A percentile compares a stretch with the other conserved stretches of the same genome.
Evolutionary conservation across 495 filamentous ascomycete genomes (phyloP).

Genomic region (Halenospora varia): DNA sequence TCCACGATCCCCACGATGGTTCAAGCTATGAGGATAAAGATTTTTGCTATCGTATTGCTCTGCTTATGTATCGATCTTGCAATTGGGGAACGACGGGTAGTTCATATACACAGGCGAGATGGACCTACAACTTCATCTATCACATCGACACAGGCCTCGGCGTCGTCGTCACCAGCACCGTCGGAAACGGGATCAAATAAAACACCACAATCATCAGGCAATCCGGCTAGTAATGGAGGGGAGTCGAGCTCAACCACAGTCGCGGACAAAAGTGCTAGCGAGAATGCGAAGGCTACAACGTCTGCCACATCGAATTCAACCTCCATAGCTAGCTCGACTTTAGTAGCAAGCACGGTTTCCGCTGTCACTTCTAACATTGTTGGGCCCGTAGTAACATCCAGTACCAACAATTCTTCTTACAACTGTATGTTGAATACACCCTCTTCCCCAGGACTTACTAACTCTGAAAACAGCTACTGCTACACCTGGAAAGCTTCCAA

Average conservation of each 20-base stretch:
- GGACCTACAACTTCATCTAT: slow-evolving; percentile 11
- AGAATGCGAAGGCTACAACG: background rate
- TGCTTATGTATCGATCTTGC: slow-evolving; percentile 22
- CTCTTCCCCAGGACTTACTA: background rate
- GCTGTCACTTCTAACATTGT: slow-evolving; percentile 16
- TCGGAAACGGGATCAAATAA: background rate
- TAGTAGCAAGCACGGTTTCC: slow-evolving; percentile 4
- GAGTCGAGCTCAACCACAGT: slow-evolving; percentile 1
- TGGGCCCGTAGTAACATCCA: slow-evolving; percentile 11
- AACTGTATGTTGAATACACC: slow-evolving; percentile 16
- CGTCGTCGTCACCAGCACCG: background rate
- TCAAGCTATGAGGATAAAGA: slow-evolving; percentile 8
- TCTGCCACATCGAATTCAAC: background rate
- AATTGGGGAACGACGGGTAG: slow-evolving; percentile 7
- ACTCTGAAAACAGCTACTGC: slow-evolving; percentile 31
- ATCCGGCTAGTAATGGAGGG: slow-evolving; percentile 5
- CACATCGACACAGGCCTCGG: background rate
- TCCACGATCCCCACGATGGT: slow-evolving; percentile 12
- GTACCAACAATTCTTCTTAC: slow-evolving; percentile 10
- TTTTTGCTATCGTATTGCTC: slow-evolving; percentile 14
- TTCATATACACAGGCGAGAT: slow-evolving; percentile 14
- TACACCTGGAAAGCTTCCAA: slow-evolving; percentile 53
- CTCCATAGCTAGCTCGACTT: slow-evolving; percentile 3
- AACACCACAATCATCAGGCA: background rate
- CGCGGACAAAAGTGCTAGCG: background rate